These are phyloP conservation scores for Dryas alaskensis DNA, from an alignment of 306 rosid species.

Conservation along the genomic window DNA sequence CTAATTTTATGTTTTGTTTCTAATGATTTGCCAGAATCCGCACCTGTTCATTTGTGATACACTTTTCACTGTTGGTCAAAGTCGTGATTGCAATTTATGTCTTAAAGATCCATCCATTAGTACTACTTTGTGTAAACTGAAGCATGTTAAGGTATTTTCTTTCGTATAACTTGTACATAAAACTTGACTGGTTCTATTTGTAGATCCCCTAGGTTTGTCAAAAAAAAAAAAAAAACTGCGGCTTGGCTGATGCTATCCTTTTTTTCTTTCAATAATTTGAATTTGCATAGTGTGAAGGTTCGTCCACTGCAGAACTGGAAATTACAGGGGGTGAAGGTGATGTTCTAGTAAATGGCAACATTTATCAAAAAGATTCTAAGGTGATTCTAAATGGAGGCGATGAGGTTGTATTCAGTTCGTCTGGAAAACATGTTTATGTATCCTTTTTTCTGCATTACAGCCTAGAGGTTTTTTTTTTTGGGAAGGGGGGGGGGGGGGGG, in stretches of 20 bases:
- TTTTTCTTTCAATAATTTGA: slow-evolving; percentile 18
- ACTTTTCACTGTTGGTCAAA: slow-evolving; percentile 75
- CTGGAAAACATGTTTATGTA: slow-evolving; percentile 87
- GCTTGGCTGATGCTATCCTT: slow-evolving; percentile 2
- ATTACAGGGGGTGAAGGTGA: slow-evolving; percentile 65
- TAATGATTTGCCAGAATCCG: slow-evolving; percentile 66
- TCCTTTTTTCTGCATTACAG: slow-evolving; percentile 51
- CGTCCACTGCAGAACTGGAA: slow-evolving; percentile 72
- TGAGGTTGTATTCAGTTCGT: slow-evolving; percentile 69
- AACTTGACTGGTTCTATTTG: slow-evolving; percentile 17
- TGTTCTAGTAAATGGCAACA: slow-evolving; percentile 75
- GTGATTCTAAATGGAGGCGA: slow-evolving; percentile 74
- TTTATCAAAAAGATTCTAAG: slow-evolving; percentile 44
- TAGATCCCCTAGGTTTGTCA: background rate
- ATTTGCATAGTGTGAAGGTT: slow-evolving; percentile 57
- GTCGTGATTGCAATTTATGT: slow-evolving; percentile 71
- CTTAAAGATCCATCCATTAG: slow-evolving; percentile 68
- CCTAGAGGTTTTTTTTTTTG: background rate
- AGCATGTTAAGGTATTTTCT: slow-evolving; percentile 65
- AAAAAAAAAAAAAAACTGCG: background rate
- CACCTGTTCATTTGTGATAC: slow-evolving; percentile 51
- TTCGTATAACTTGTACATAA: slow-evolving; percentile 12
- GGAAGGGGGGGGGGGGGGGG: background rate
- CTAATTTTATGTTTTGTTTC: slow-evolving; percentile 28
- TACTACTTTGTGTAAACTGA: slow-evolving; percentile 71